phyloP scores from a whole-genome alignment of 169 alveolate genomes.

The Ichthyophthirius multifiliis region DNA sequence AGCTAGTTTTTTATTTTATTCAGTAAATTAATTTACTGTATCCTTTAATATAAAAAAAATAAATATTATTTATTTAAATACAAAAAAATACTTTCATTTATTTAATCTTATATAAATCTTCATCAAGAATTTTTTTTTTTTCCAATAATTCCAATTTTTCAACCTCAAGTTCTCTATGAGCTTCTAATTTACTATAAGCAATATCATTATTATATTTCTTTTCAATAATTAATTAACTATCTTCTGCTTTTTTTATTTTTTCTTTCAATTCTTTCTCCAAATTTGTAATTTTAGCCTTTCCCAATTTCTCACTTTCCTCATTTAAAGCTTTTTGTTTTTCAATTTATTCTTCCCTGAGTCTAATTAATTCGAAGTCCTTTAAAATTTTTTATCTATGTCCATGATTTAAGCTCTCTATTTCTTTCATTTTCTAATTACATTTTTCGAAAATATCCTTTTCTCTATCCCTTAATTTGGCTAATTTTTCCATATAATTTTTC shows the following conservation, averaged over 20 bases:
- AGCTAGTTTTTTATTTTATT: slow-evolving; percentile 5
- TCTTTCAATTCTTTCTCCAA: slow-evolving; percentile 22
- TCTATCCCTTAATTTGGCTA: slow-evolving; percentile 27
- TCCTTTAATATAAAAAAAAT: background rate
- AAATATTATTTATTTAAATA: background rate
- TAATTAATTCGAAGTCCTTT: slow-evolving; percentile 26
- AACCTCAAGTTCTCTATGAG: background rate
- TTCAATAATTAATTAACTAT: background rate
- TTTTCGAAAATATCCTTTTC: slow-evolving; percentile 27
- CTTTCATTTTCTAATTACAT: slow-evolving; percentile 19
- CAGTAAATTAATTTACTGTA: background rate
- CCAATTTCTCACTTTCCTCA: slow-evolving; percentile 20
- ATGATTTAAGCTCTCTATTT: slow-evolving; percentile 26
- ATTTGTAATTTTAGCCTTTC: slow-evolving; percentile 16
- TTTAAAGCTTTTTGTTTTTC: slow-evolving; percentile 18
- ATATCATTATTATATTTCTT: background rate
- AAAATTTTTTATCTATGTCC: slow-evolving; percentile 28
- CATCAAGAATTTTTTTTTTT: background rate
- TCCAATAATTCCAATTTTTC: background rate
- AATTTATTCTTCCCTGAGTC: slow-evolving; percentile 24
- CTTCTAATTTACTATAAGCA: background rate
- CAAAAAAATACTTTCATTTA: background rate
- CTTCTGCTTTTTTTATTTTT: slow-evolving; percentile 8
- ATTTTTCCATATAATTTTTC: slow-evolving; percentile 23
- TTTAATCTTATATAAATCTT: slow-evolving; percentile 6